These are phyloP conservation scores for Coniochaeta pulveracea DNA, from an alignment of 2,329 filamentous ascomycete species.

Conservation along the genomic window DNA sequence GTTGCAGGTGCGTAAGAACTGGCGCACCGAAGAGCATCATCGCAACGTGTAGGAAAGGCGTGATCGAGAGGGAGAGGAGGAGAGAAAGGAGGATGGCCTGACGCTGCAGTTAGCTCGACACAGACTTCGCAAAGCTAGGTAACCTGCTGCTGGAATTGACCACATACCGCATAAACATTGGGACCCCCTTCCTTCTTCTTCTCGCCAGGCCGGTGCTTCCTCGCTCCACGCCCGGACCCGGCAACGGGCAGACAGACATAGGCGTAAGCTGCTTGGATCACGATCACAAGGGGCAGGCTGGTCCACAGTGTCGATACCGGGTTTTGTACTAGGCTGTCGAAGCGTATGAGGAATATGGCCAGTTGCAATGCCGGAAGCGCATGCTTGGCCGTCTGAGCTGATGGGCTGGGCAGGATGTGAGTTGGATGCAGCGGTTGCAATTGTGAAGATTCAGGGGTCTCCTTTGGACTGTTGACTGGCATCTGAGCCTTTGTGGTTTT, in stretches of 20 bases:
- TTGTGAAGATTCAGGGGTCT: conserved; percentile 2
- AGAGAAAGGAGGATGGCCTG: conserved; percentile 35
- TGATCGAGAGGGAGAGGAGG: conserved; percentile 57
- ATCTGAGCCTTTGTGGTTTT: conserved; percentile 5
- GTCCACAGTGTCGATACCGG: conserved; percentile 17
- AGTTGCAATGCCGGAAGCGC: conserved; percentile 16
- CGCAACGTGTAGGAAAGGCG: conserved; percentile 48
- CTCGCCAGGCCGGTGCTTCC: conserved; percentile 41
- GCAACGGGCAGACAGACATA: conserved; percentile 53
- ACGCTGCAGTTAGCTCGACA: conserved; percentile 3
- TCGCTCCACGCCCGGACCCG: conserved; percentile 29
- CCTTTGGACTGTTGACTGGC: background rate
- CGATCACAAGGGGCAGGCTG: conserved; percentile 17
- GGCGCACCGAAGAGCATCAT: conserved; percentile 89
- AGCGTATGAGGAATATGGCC: conserved; percentile 15
- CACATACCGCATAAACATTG: conserved; percentile 34
- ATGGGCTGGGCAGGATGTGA: conserved; percentile 11
- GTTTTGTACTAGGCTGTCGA: conserved; percentile 18
- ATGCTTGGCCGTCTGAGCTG: conserved; percentile 17
- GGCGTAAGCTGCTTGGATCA: conserved; percentile 36
- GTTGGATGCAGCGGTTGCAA: conserved; percentile 11
- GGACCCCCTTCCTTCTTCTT: conserved; percentile 39
- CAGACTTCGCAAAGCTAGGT: conserved; percentile 1
- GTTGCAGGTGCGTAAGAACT: conserved; percentile 64
- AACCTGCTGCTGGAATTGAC: background rate